Base-by-base conservation (phyloP, 2,329 filamentous ascomycete genomes). In the Ascochyta viciae-villosae region DNA sequence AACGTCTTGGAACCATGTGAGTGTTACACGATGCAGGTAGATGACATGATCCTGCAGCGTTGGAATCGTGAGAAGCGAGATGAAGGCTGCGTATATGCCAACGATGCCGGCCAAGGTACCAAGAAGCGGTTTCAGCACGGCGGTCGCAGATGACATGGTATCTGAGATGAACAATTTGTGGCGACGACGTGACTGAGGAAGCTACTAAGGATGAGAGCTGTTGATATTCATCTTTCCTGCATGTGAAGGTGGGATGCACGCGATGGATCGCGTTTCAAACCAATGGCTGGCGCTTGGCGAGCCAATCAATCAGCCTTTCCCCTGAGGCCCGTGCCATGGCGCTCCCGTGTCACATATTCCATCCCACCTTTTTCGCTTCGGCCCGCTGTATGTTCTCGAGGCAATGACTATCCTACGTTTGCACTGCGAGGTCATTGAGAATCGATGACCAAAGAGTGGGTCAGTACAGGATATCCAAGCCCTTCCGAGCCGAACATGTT, bases 1-100 rank as follows among this genome's bases (percentile, higher is more conserved):
- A 15, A 83, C 74, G 57, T 83, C 77, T 63, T 81, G 79, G 61
- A 80, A 81, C 82, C 83, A 85, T 15, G 83, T 85, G 66, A 84
- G 76, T 6, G 79, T 80, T 6, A 85, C 71, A 2, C 75, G 73
- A 62, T 87, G 79, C 1, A 87, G 77, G 62, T 86, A 87, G 23
- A 87, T 81, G 26, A 80, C 81, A 61, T 87, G 82, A 16, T 78
- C 76, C 70, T 87, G 84, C 31, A 86, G 73, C 19, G 65, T 75
- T 9, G 79, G 75, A 15, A 79, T 71, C 0, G 79, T 80, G 38
- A 84, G 76, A 3, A 83, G 73, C 2, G 75, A 75, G 1, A 84
- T 70, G 33, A 83, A 76, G 12, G 63, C 67, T n/a, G 76, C 67
- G 57, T 83, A 83, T 19, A 62, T 27, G 15, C 61, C 66, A 8